phyloP scores from a whole-genome alignment of 805 yeast species.

The Diddensiella santjacobensis region DNA sequence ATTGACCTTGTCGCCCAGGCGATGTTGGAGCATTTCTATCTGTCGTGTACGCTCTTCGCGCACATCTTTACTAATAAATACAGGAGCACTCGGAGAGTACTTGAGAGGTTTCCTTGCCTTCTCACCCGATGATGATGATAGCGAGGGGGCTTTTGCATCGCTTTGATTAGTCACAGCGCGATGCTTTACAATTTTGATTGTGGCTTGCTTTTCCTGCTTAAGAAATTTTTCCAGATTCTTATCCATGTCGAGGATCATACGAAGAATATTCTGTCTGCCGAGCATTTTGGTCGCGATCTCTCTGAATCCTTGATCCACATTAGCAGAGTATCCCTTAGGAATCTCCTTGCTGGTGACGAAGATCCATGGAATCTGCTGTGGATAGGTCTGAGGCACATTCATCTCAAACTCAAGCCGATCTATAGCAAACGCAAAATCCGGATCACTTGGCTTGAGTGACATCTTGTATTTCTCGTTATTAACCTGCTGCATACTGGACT shows the following conservation, averaged over 20 bases:
- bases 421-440: slow-evolving; percentile 68
- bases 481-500: background rate
- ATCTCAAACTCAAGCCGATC: slow-evolving; percentile 50
- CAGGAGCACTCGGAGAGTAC: slow-evolving; percentile 1
- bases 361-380: slow-evolving; percentile 47
- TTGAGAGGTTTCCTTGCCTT: slow-evolving; percentile 4
- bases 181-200: slow-evolving; percentile 54
- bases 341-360: slow-evolving; percentile 62
- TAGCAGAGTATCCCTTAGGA: slow-evolving; percentile 63
- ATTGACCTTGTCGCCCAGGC: slow-evolving; percentile 13
- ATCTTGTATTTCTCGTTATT: slow-evolving; percentile 9
- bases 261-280: slow-evolving; percentile 42
- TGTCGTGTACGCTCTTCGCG: slow-evolving; percentile 20
- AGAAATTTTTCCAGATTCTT: slow-evolving; percentile 55
- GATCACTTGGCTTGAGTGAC: slow-evolving; percentile 52
- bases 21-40: slow-evolving; percentile 17
- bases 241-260: slow-evolving; percentile 54
- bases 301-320: slow-evolving; percentile 63
- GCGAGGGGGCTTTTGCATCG: background rate
- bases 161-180: slow-evolving; percentile 2
- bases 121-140: background rate
- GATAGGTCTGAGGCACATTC: slow-evolving; percentile 54
- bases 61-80: slow-evolving; percentile 21
- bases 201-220: slow-evolving; percentile 54
- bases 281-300: slow-evolving; percentile 38